Evolutionary conservation across 106 monocot genomes (phyloP).

Genomic region (Triglochin maritima): DNA sequence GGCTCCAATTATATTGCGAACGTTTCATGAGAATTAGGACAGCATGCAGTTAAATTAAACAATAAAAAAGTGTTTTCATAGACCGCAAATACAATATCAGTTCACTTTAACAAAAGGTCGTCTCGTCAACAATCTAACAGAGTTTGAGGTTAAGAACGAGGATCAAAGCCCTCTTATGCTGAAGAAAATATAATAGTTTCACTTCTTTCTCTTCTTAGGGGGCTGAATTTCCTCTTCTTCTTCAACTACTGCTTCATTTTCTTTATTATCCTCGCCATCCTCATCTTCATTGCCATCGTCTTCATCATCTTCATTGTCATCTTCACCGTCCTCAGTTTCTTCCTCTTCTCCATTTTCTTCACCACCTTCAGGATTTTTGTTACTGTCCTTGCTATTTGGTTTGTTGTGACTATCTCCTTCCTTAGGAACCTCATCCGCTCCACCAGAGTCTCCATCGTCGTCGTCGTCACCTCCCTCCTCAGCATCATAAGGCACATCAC

Average conservation of each 20-base stretch:
- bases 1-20: too few species aligned
- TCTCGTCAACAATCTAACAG: too few species aligned
- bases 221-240: slow-evolving; percentile 12
- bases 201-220: slow-evolving; percentile 17
- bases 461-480: slow-evolving; percentile 6
- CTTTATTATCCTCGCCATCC: background rate
- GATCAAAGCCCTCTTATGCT: too few species aligned
- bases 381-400: background rate
- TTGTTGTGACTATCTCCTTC: background rate
- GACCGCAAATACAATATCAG: too few species aligned
- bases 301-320: background rate
- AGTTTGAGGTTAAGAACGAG: too few species aligned
- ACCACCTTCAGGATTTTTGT: background rate
- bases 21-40: too few species aligned
- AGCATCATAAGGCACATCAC: background rate
- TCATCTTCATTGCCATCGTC: background rate
- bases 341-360: slow-evolving; percentile 5
- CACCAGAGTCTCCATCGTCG: slow-evolving; percentile 3
- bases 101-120: too few species aligned
- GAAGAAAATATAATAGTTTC: background rate
- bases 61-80: too few species aligned
- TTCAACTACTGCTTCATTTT: background rate
- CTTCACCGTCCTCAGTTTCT: background rate
- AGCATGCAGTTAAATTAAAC: too few species aligned
- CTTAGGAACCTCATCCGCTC: slow-evolving; percentile 2